Evolutionary conservation across 352 stramenopile genomes (phyloP).

Genomic region (Plasmopara viticola): DNA sequence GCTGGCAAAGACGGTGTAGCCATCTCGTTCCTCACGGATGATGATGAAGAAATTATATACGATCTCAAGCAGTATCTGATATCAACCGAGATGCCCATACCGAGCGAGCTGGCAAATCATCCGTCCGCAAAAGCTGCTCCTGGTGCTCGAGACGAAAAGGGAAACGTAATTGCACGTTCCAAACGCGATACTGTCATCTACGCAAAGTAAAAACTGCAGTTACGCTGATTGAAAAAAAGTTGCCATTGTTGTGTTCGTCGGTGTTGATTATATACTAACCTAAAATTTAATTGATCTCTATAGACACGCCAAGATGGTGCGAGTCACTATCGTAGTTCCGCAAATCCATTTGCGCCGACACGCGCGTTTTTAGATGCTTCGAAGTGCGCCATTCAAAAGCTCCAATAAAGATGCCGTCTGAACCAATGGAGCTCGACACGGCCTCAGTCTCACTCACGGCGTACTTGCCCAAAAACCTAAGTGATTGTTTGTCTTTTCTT

Average conservation of each 20-base stretch:
- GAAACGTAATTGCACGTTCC: slow-evolving; percentile 79
- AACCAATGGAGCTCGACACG: slow-evolving; percentile 57
- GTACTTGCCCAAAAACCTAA: slow-evolving; percentile 54
- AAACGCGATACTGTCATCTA: slow-evolving; percentile 87
- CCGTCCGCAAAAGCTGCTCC: slow-evolving; percentile 86
- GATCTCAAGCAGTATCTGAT: slow-evolving; percentile 96
- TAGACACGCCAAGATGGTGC: slow-evolving; percentile 76
- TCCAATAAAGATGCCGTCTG: slow-evolving; percentile 66
- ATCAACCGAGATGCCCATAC: slow-evolving; percentile 91
- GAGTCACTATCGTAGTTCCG: slow-evolving; percentile 81
- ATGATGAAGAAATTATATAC: slow-evolving; percentile 96
- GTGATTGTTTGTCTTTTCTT: slow-evolving; percentile 60
- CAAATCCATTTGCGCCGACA: slow-evolving; percentile 75
- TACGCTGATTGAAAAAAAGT: background rate
- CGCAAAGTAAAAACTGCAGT: slow-evolving; percentile 45
- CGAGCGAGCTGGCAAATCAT: slow-evolving; percentile 90
- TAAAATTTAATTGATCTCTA: slow-evolving; percentile 63
- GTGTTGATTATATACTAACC: slow-evolving; percentile 20
- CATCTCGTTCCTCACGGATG: slow-evolving; percentile 97
- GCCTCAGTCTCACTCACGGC: slow-evolving; percentile 40
- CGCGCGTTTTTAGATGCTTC: slow-evolving; percentile 62
- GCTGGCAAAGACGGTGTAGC: slow-evolving; percentile 96
- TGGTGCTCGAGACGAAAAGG: slow-evolving; percentile 76
- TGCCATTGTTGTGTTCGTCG: background rate
- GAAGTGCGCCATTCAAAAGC: slow-evolving; percentile 76